Evolutionary conservation across 2,329 filamentous ascomycete genomes (phyloP).

Genomic region (Colletotrichum somersetense): DNA sequence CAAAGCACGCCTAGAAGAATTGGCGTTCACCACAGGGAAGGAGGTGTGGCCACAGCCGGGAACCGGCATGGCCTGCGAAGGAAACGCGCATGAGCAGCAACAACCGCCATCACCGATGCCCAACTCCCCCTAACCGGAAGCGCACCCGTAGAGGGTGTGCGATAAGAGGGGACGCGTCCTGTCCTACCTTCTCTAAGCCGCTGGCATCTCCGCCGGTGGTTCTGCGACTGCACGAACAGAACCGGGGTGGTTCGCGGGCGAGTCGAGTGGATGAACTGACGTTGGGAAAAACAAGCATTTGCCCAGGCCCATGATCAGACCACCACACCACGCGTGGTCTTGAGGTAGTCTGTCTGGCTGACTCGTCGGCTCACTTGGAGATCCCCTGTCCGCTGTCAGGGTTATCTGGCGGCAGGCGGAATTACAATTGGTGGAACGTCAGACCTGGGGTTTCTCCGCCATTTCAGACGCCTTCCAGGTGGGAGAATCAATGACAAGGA

Average conservation of each 20-base stretch:
- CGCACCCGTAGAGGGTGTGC: conserved; percentile 24
- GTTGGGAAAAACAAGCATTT: conserved; percentile 37
- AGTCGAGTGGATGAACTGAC: background rate
- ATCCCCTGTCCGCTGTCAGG: background rate
- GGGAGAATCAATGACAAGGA: background rate
- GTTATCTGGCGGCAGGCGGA: conserved; percentile 8
- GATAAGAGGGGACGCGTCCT: conserved; percentile 1
- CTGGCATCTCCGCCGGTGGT: background rate
- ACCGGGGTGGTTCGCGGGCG: background rate
- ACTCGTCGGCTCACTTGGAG: background rate
- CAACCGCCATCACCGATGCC: conserved; percentile 33
- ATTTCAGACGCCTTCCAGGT: background rate
- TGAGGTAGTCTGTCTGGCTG: conserved; percentile 8
- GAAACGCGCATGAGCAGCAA: conserved; percentile 14
- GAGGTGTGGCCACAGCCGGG: conserved; percentile 18
- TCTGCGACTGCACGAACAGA: conserved; percentile 24
- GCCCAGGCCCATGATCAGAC: conserved; percentile 37
- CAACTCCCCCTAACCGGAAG: conserved; percentile 1
- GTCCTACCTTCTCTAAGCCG: background rate
- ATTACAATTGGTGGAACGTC: conserved; percentile 38
- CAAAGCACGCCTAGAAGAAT: background rate
- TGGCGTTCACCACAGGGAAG: conserved; percentile 10
- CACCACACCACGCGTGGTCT: conserved; percentile 20
- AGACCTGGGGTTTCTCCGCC: conserved; percentile 36
- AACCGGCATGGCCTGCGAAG: conserved; percentile 21